Evolutionary conservation across 805 yeast genomes (phyloP).

Genomic region (Kuraishia piskuri): DNA sequence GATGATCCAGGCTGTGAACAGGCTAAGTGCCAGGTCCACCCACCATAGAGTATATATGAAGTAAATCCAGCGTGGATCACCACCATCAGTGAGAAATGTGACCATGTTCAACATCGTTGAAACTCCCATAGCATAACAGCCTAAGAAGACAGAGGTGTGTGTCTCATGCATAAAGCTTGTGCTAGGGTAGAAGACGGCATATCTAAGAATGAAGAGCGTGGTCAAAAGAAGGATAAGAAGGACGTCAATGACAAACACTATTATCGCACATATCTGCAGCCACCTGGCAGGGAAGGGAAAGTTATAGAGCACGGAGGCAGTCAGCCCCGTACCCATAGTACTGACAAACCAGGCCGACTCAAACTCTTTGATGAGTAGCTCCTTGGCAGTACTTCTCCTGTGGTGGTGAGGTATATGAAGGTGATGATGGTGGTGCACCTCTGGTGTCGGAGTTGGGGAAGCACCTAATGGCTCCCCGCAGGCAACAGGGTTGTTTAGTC

Average conservation of each 20-base stretch:
- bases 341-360: constrained; percentile 58
- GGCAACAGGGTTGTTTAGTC: neutral
- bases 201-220: constrained; percentile 28
- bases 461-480: neutral
- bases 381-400: neutral
- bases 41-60: constrained; percentile 68
- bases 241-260: constrained; percentile 45
- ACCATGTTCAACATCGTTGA: constrained; percentile 56
- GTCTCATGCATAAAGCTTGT: constrained; percentile 27
- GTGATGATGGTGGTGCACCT: too few relatives aligned
- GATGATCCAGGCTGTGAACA: constrained; percentile 54
- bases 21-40: constrained; percentile 46
- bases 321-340: constrained; percentile 80
- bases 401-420: neutral
- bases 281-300: constrained; percentile 38
- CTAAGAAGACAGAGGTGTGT: constrained; percentile 52
- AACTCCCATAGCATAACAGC: constrained; percentile 78
- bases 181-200: constrained; percentile 23
- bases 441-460: neutral
- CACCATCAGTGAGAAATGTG: constrained; percentile 30
- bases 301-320: constrained; percentile 47
- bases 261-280: constrained; percentile 14
- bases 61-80: constrained; percentile 30
- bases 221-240: constrained; percentile 35
- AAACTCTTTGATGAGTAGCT: constrained; percentile 12